A percentile compares a stretch with the other conserved stretches of the same genome.
phyloP scores from a whole-genome alignment of 805 yeast species.

The Myxozyma kluyveri region DNA sequence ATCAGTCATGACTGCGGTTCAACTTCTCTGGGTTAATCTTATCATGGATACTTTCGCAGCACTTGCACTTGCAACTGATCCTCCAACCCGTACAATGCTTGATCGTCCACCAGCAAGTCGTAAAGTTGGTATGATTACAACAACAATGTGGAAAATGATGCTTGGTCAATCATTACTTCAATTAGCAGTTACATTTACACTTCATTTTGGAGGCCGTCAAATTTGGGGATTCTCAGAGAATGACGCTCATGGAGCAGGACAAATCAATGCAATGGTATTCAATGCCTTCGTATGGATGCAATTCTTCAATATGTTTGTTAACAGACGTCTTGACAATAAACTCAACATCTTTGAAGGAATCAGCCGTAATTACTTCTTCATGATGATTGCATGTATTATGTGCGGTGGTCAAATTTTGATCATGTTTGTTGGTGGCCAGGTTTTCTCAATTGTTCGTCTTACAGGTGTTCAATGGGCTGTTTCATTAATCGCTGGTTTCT shows the following conservation, averaged over 20 bases:
- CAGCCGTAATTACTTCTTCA: slow-evolving; percentile 77
- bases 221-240: slow-evolving; percentile 47
- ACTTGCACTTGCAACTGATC: slow-evolving; percentile 93
- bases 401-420: slow-evolving; percentile 82
- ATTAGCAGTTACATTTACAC: slow-evolving; percentile 69
- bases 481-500: slow-evolving; percentile 74
- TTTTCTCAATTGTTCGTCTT: slow-evolving; percentile 77
- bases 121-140: slow-evolving; percentile 70
- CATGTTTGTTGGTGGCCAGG: slow-evolving; percentile 97
- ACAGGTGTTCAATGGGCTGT: slow-evolving; percentile 88
- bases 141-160: slow-evolving; percentile 98
- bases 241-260: slow-evolving; percentile 48
- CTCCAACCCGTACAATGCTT: slow-evolving; percentile 80
- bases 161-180: slow-evolving; percentile 81
- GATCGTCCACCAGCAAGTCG: slow-evolving; percentile 84
- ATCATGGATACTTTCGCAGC: slow-evolving; percentile 99
- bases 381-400: slow-evolving; percentile 67
- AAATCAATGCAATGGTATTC: slow-evolving; percentile 81
- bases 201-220: slow-evolving; percentile 73
- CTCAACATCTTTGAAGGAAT: slow-evolving; percentile 82
- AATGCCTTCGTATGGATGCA: slow-evolving; percentile 98
- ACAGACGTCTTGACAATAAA: slow-evolving; percentile 82
- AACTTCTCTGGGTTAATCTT: slow-evolving; percentile 92
- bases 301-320: slow-evolving; percentile 86
- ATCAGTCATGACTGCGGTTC: slow-evolving; percentile 95